Conservation (phyloP, 2,329 filamentous ascomycete species). For the Lachnellula subtilissima region DNA sequence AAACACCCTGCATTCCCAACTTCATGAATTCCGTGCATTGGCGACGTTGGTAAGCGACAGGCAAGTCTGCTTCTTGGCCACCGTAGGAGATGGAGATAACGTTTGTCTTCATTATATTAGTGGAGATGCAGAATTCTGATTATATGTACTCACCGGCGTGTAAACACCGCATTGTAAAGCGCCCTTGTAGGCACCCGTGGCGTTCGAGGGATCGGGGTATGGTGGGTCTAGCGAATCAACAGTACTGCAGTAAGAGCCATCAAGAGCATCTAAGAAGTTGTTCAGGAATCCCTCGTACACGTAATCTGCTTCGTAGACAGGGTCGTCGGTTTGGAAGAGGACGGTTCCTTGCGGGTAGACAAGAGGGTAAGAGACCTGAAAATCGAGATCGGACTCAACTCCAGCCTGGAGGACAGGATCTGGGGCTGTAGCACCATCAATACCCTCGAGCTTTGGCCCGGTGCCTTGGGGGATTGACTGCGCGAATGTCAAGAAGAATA, state of each 20-base stretch:
- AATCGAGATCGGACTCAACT: slow-evolving; percentile 39
- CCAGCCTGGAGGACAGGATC: slow-evolving; percentile 27
- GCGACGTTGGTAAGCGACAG: slow-evolving; percentile 52
- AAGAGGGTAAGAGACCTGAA: slow-evolving; percentile 41
- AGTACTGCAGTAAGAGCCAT: slow-evolving; percentile 42
- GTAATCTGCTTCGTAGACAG: slow-evolving; percentile 35
- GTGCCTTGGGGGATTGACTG: slow-evolving; percentile 36
- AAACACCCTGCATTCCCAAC: slow-evolving; percentile 59
- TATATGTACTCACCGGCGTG: slow-evolving; percentile 25
- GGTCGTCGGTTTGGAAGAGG: slow-evolving; percentile 42
- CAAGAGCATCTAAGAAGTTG: slow-evolving; percentile 44
- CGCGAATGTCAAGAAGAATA: slow-evolving; percentile 31
- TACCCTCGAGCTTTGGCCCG: slow-evolving; percentile 33
- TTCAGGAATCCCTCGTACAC: slow-evolving; percentile 39
- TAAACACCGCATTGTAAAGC: slow-evolving; percentile 28
- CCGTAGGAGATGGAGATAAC: slow-evolving; percentile 55
- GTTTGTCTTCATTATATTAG: slow-evolving; percentile 35
- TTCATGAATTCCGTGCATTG: slow-evolving; percentile 60
- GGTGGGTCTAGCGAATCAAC: slow-evolving; percentile 8
- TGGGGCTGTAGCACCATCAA: slow-evolving; percentile 38
- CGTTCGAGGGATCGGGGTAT: slow-evolving; percentile 7
- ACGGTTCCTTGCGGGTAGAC: slow-evolving; percentile 43
- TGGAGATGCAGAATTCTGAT: too few relatives aligned
- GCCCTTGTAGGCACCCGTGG: slow-evolving; percentile 15
- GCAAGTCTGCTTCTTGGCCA: slow-evolving; percentile 60